These are phyloP conservation scores for Ganoderma boninense DNA, from an alignment of 1,284 basidiomycete genomes.

Conservation along the genomic window DNA sequence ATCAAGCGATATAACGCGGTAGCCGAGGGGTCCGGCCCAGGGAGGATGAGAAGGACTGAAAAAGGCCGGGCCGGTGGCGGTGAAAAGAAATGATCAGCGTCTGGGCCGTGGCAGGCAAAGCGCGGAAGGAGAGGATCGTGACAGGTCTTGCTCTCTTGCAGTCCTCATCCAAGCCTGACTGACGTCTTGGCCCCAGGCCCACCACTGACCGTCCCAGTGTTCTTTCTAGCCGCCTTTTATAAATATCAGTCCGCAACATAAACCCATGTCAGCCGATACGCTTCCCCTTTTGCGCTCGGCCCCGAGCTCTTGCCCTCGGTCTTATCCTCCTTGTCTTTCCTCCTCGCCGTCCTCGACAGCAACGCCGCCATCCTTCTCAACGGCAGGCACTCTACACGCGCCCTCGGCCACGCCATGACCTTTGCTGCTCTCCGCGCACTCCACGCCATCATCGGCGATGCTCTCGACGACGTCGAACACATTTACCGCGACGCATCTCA, in stretches of 20 bases:
- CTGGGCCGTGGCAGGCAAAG: background rate
- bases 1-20: background rate
- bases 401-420: constrained; percentile 47
- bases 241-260: constrained; percentile 22
- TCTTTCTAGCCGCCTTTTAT: background rate
- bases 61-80: background rate
- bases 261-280: constrained; percentile 9
- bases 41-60: background rate
- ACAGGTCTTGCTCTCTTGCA: background rate
- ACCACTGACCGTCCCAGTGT: constrained; percentile 2
- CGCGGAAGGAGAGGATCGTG: constrained; percentile 14
- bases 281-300: constrained; percentile 5
- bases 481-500: constrained; percentile 52
- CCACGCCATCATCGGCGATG: constrained; percentile 70
- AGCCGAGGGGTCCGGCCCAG: background rate
- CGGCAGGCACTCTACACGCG: background rate
- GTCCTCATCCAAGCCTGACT: constrained; percentile 5
- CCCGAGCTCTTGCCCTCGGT: background rate
- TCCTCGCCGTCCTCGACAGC: background rate
- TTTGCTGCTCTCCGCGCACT: constrained; percentile 70
- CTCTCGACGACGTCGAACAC: constrained; percentile 71
- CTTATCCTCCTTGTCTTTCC: background rate
- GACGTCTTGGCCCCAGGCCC: background rate
- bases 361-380: background rate
- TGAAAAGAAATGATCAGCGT: constrained; percentile 9